phyloP scores from a whole-genome alignment of 75 land plant genomes.

The Picea glauca region DNA sequence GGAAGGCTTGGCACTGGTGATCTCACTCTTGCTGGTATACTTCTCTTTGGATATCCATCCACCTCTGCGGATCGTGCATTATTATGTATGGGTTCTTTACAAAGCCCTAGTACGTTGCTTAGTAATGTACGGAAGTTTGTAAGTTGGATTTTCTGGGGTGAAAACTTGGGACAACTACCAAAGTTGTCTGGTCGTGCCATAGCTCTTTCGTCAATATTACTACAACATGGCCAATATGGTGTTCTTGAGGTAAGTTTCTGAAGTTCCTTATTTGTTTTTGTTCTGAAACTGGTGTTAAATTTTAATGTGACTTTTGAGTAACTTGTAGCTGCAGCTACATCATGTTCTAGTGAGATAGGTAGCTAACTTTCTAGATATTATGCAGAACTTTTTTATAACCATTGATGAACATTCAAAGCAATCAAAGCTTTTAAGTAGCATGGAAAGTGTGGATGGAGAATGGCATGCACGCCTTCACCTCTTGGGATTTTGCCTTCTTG shows the following conservation, averaged over 20 bases:
- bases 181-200: conserved; percentile 39
- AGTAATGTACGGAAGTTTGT: conserved; percentile 34
- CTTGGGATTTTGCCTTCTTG: conserved; percentile 71
- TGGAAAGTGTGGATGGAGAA: conserved; percentile 43
- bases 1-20: conserved; percentile 55
- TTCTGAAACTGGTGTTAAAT: not conserved
- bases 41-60: conserved; percentile 40
- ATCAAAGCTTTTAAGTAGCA: conserved; percentile 34
- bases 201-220: conserved; percentile 47
- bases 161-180: conserved; percentile 21
- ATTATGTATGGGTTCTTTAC: conserved; percentile 26
- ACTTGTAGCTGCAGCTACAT: no score
- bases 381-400: conserved; percentile 55
- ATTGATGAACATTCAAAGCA: conserved; percentile 55
- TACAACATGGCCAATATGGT: conserved; percentile 76
- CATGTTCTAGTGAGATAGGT: not conserved
- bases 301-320: not conserved
- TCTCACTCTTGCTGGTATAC: conserved; percentile 56
- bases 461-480: conserved; percentile 73
- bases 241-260: conserved; percentile 67
- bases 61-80: conserved; percentile 17
- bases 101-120: conserved; percentile 29
- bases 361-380: not conserved
- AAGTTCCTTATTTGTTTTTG: conserved; percentile 7
- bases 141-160: conserved; percentile 69